Base-by-base conservation (phyloP, 768 basidiomycete species). In the Amylocystis lapponica region DNA sequence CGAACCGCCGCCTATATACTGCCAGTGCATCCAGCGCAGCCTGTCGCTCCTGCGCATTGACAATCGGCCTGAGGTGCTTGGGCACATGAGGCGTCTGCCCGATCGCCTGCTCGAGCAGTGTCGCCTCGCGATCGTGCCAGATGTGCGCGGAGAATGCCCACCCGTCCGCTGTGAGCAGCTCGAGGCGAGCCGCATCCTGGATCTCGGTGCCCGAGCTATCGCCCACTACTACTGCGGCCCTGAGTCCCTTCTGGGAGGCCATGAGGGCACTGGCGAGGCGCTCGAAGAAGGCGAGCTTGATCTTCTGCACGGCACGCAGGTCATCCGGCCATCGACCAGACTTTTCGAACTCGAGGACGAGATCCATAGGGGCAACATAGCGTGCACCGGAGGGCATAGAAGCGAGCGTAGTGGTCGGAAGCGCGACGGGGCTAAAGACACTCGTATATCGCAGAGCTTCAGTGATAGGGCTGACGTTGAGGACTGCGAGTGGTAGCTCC, bases 251-350 rank as follows among this genome's bases (percentile, higher is more conserved):
- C 1, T 74, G 64, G 1, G 69, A 56, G 9, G 63, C 59, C 75
- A 80, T 78, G 36, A 96, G 69, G 1, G 72, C 70, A 16, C 70
- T 67, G 1, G 85, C 90, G 6, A 97, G 71, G 30, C 79, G 78
- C 57, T 92, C 88, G 48, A 97, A 79, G 59, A 98, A 86, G 0
- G 94, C 95, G 1, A 95, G 69, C 61, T 98, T 98, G 63, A 92
- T 83, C 49, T 90, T 90, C 61, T 96, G 95, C 36, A 97, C 86
- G 0, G 93, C 92, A 14, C 71, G 74, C 4, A 98, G 73, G 51
- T 98, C 92, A 56, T 98, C 94, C 0, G 96, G 95, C 96, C 96
- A 99, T 48, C 78, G 78, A 0, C 84, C 81, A 0, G 92, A 95
- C 48, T 84, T 86, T 59, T 98, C 95, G 54, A 97, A 96, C 60